Evolutionary conservation across 1,284 basidiomycete species (phyloP), one percentile per base, ranked within the genome.

Genomic region (Rhizoctonia solani): DNA sequence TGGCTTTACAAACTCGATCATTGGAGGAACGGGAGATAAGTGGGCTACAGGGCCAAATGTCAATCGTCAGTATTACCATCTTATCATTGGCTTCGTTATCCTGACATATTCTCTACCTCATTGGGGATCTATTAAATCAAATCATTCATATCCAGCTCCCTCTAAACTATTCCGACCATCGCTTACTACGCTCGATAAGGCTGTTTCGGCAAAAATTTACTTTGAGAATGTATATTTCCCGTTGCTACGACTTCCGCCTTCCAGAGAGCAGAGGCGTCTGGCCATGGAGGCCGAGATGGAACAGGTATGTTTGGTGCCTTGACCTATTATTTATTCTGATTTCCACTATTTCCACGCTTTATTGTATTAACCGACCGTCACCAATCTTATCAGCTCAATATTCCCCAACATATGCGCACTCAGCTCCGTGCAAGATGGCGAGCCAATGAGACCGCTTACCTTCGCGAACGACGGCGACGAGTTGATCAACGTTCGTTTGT

Each of bases 151-250:
- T 66, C 77, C 79, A n/a, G 80, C 79, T 46, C 77, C 78, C 61
- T 79, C 78, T 72, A 85, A 81, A 74, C 79, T 80, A 59, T 87
- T 95, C 74, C 86, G 83, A 13, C 93, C 94, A 25, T 94, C 93
- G 54, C 82, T 98, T 54, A 83, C 88, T 50, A 98, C 96, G 16
- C 81, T 98, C 74, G 95, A 98, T 78, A 94, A 91, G 76, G 92
- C 94, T 61, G 93, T 95, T 53, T 89, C 94, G 11, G 87, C 91
- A 56, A 88, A 93, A 75, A 93, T 98, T 77, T 97, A 88, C 82
- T 97, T 98, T 77, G 95, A 99, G 81, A 96, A 95, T 74, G 83
- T 95, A 50, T 99, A 98, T 76, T 95, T 94, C 76, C 86, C 90
- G n/a, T 81, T 97, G 53, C 83, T 95, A 77, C 84, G 91, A 75